Conservation (phyloP, 2,329 filamentous ascomycete genomes). For the Apiospora rasikravindrae region DNA sequence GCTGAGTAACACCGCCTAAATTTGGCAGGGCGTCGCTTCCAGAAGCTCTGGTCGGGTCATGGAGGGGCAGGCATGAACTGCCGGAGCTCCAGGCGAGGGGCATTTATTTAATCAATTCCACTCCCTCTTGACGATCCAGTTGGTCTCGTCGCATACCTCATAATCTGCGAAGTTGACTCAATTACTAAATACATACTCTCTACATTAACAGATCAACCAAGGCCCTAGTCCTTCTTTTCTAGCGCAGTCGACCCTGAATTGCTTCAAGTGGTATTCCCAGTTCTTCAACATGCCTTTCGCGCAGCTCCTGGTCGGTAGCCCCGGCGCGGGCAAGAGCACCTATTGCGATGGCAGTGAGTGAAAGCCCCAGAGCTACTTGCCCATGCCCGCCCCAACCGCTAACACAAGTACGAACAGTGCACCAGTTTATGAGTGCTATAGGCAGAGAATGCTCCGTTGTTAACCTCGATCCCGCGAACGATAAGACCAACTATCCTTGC, state of each 20-base stretch:
- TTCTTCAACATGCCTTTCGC: conserved; percentile 60
- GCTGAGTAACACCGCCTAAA: conserved; percentile 29
- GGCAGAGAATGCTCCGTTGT: conserved; percentile 93
- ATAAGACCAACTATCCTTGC: conserved; percentile 85
- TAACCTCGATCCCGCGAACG: conserved; percentile 97
- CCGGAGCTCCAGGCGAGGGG: conserved; percentile 31
- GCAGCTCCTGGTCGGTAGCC: conserved; percentile 90
- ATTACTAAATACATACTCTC: neutral
- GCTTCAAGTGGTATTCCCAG: neutral
- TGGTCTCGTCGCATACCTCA: neutral
- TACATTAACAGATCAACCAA: neutral
- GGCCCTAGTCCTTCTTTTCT: neutral
- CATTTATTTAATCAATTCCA: conserved; percentile 27
- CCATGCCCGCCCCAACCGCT: conserved; percentile 1
- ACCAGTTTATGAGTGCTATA: conserved; percentile 96
- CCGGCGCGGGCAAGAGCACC: conserved; percentile 94
- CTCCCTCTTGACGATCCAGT: neutral
- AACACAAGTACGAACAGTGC: conserved; percentile 59
- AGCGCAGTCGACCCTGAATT: neutral
- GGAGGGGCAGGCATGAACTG: conserved; percentile 2
- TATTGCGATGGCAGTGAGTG: conserved; percentile 90
- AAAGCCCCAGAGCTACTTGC: neutral
- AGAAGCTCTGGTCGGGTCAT: conserved; percentile 27
- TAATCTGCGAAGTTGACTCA: neutral
- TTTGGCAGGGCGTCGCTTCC: conserved; percentile 24